Percentiles rank a stretch among this genome's conserved stretches.
Conservation (phyloP, 768 basidiomycete species). For the Rhizopogon vinicolor region DNA sequence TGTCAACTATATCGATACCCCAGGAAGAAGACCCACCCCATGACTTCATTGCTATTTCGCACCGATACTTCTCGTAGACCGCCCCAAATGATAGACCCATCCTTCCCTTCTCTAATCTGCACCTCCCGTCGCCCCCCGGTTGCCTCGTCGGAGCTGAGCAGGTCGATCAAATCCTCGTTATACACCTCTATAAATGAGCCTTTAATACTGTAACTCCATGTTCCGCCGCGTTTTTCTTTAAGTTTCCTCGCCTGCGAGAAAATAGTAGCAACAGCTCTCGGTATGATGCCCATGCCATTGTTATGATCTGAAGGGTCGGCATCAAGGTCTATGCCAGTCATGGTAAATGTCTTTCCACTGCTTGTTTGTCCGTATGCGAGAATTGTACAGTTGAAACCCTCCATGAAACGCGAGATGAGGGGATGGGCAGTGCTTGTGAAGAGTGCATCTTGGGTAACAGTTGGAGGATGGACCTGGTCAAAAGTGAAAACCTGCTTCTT, state of each 20-base stretch:
- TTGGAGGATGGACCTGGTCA: constrained; percentile 90
- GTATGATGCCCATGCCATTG: constrained; percentile 93
- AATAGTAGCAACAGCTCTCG: constrained; percentile 86
- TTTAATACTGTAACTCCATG: constrained; percentile 79
- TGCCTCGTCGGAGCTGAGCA: constrained; percentile 72
- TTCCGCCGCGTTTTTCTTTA: constrained; percentile 67
- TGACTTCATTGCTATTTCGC: constrained; percentile 81
- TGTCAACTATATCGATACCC: neutral
- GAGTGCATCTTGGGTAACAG: constrained; percentile 78
- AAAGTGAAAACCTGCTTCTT: constrained; percentile 90
- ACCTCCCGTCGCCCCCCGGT: constrained; percentile 75
- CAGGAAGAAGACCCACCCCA: constrained; percentile 59
- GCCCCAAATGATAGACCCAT: constrained; percentile 95
- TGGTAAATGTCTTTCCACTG: constrained; percentile 61
- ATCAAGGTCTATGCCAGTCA: constrained; percentile 94
- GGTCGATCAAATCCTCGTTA: constrained; percentile 97
- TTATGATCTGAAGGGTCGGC: constrained; percentile 77
- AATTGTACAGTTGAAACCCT: constrained; percentile 92
- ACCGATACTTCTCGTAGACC: constrained; percentile 91
- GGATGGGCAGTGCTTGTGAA: constrained; percentile 84
- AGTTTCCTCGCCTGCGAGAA: constrained; percentile 75
- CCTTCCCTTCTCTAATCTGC: constrained; percentile 95
- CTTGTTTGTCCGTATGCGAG: constrained; percentile 31
- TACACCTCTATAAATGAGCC: constrained; percentile 97
- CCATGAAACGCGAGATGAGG: constrained; percentile 80